Percentiles rank a stretch among this genome's conserved stretches.
Evolutionary conservation across 352 stramenopile species (phyloP).

Genomic region (Globisporangium lucens): DNA sequence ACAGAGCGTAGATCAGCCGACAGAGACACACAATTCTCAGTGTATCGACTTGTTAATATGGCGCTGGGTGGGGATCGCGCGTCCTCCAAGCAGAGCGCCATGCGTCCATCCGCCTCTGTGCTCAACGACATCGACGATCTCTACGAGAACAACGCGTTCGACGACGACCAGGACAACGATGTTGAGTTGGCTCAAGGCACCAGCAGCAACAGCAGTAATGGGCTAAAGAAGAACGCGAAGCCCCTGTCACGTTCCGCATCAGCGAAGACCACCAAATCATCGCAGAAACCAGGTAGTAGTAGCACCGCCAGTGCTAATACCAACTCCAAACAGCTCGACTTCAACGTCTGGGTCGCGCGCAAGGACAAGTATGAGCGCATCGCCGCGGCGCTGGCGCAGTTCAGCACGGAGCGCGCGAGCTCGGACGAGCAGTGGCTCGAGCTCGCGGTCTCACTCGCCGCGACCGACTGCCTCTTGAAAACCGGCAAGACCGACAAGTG

Average conservation of each 20-base stretch:
- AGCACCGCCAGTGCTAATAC: background rate
- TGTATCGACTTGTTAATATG: constrained; percentile 16
- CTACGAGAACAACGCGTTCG: constrained; percentile 77
- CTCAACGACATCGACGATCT: constrained; percentile 71
- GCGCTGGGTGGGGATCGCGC: constrained; percentile 18
- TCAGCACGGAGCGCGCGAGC: constrained; percentile 62
- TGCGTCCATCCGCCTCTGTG: constrained; percentile 25
- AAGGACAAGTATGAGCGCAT: constrained; percentile 89
- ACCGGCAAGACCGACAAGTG: constrained; percentile 65
- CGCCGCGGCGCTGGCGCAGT: constrained; percentile 46
- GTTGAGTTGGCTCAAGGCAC: background rate
- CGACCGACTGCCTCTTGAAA: constrained; percentile 77
- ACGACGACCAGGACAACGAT: constrained; percentile 42
- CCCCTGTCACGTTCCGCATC: background rate
- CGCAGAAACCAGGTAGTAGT: background rate
- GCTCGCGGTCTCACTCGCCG: constrained; percentile 66
- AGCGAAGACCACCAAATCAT: background rate
- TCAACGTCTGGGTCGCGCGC: constrained; percentile 79
- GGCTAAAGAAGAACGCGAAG: background rate
- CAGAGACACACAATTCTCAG: background rate
- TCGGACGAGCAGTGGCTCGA: constrained; percentile 68
- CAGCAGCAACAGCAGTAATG: constrained; percentile 19
- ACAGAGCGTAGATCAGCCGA: too few relatives aligned
- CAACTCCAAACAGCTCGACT: constrained; percentile 41
- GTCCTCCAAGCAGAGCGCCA: constrained; percentile 21